Base-by-base conservation (phyloP, 1,284 basidiomycete species). In the Clitocybe nebularis region DNA sequence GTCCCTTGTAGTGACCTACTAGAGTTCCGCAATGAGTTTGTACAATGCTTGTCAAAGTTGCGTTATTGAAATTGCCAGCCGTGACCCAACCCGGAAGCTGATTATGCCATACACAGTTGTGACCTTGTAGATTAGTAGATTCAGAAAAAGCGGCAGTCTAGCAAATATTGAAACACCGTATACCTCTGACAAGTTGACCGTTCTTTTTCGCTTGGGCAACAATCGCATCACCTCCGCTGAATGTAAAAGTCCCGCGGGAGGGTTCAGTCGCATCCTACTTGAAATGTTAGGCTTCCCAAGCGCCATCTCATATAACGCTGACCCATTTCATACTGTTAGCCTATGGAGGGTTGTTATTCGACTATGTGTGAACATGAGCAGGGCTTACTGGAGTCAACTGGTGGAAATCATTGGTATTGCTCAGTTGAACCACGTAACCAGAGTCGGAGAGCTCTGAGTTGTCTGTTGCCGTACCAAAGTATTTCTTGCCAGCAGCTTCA, bases 401-500 rank as follows among this genome's bases (percentile, higher is more conserved):
- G 21, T 65, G 65, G 51, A 78, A 79, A 44, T 70, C 64, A 10
- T 55, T 54, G 9, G 58, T 66, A 49, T 76, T 64, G 44, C 63
- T 59, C 42, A 77, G 59, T 21, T 55, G 52, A 9, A 60, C 54
- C 6, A 66, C 58, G 49, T 78, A 80, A 4, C 70, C 49, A 0
- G 56, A 45, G 47, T 79, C 70, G 4, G 54, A 64, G 23, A 79
- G 58, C 52, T 78, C 74, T 5, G 65, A 61, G 52, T 79, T 79
- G 60, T 78, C 75, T 1, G 76, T 79, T 14, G 78, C 78, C 10
- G 72, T 66, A 19, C 79, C 78, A 44, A 80, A 75, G 61, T 81
- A 80, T 22, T 66, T 52, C 57, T 79, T 78, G 8, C 74, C 72
- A 5, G 70, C 68, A 19, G 69, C 59, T 48, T 63, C 66, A 1